Base-by-base conservation (phyloP, 257 asterid genomes). In the Ajuga chamaepitys region DNA sequence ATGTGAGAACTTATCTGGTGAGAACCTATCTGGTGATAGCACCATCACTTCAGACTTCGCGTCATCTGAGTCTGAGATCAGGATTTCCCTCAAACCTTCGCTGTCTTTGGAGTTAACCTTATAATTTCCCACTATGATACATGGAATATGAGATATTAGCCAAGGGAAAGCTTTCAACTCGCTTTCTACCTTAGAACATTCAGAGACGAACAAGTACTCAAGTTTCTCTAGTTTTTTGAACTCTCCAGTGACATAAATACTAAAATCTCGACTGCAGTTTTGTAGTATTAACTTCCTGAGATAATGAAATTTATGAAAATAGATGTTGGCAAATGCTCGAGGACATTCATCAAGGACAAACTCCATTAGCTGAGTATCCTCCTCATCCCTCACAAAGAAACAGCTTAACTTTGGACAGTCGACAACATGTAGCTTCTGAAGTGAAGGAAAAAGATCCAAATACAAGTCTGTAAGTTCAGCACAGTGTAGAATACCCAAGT, bases 291-390 rank as follows among this genome's bases (percentile, higher is more conserved):
- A 38, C 44, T 66, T 52, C 53, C 71, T 52, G 28, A 54, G 71
- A 12, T 6, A 8, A 42, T 16, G 17, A 2, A 38, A 25, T 22
- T 40, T 5, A 24, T 5, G 0, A 4, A 37, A 13, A 7, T 5
- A 34, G 7, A 58, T 16, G 32, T 3, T 4, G 3, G 20, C 9
- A 9, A 52, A 25, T 37, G 14, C 18, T 9, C 0, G 25, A 22
- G 70, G 70, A n/a, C 70, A 65, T 22, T 65, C 70, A 17, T 65
- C 62, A 16, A 65, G 26, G 17, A 52, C 62, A 22, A 65, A 4
- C 51, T 65, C 70, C 1, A 20, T 11, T 3, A 52, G 26, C 1
- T 50, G 24, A 17, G 42, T 52, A 6, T 53, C 21, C 40, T 4
- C 13, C 59, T 53, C 59, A 24, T 10, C 7, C 1, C 45, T 22